Percentiles rank a stretch among this genome's conserved stretches.
phyloP scores from a whole-genome alignment of 208 protist species.

The Crithidia expoeki region DNA sequence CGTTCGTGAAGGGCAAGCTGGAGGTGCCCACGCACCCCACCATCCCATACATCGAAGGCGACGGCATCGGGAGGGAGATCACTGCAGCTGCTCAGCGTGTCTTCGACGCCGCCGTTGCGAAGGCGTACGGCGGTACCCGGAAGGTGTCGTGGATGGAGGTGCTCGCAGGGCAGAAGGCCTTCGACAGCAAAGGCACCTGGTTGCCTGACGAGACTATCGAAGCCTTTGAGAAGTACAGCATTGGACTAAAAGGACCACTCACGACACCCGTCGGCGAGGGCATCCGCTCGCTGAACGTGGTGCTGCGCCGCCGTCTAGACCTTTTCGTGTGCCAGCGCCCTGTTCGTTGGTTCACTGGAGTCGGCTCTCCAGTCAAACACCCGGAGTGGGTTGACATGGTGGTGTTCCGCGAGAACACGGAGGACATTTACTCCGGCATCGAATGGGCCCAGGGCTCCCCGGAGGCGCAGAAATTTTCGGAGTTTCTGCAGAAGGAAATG shows the following conservation, averaged over 20 bases:
- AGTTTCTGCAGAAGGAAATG: constrained; percentile 46
- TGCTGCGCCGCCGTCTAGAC: constrained; percentile 51
- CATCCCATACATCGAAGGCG: constrained; percentile 60
- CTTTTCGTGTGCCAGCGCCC: constrained; percentile 58
- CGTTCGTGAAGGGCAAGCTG: constrained; percentile 24
- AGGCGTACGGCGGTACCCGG: constrained; percentile 43
- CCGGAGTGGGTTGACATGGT: constrained; percentile 64
- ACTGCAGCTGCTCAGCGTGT: constrained; percentile 36
- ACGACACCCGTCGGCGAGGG: constrained; percentile 51
- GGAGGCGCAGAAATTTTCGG: constrained; percentile 34
- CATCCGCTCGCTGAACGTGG: constrained; percentile 60
- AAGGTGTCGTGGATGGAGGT: constrained; percentile 51
- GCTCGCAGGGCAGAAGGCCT: constrained; percentile 43
- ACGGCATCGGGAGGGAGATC: constrained; percentile 55
- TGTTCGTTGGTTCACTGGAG: constrained; percentile 51
- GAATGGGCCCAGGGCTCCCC: constrained; percentile 51
- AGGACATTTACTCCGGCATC: constrained; percentile 64
- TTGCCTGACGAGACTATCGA: constrained; percentile 50
- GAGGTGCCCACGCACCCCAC: constrained; percentile 39
- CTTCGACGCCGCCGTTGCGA: constrained; percentile 42
- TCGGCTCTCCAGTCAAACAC: constrained; percentile 44
- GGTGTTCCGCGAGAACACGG: constrained; percentile 65
- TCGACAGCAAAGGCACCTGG: constrained; percentile 25
- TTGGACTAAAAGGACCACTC: constrained; percentile 53
- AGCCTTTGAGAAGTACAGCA: constrained; percentile 35